phyloP scores from a whole-genome alignment of 768 basidiomycete species.

The Termitomyces sp. region DNA sequence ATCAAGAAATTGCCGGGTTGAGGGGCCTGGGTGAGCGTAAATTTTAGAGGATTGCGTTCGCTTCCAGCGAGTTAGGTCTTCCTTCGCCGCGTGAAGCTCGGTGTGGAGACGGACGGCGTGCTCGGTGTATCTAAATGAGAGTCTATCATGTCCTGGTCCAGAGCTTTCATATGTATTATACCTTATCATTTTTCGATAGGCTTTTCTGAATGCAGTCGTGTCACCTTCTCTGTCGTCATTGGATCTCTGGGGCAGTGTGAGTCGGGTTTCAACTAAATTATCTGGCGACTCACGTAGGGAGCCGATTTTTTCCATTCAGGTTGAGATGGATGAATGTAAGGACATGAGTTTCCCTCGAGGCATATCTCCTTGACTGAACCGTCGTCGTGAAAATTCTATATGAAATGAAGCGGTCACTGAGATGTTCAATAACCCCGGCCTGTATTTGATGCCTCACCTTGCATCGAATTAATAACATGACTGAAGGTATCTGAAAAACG shows the following conservation, averaged over 20 bases:
- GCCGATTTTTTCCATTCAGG: not conserved
- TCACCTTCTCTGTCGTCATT: not conserved
- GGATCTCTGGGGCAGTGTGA: not conserved
- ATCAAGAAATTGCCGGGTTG: conserved; percentile 5
- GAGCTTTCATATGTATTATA: not conserved
- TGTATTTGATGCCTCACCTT: not conserved
- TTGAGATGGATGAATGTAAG: not conserved
- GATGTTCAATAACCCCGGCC: not conserved
- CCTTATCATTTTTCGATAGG: conserved; percentile 6
- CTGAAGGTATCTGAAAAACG: not conserved
- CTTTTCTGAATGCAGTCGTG: not conserved
- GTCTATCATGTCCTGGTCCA: not conserved
- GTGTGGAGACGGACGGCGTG: conserved; percentile 9
- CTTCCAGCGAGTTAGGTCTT: conserved; percentile 9
- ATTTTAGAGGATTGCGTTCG: conserved; percentile 4
- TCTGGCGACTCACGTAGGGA: not conserved
- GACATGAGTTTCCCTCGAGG: not conserved
- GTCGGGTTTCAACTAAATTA: not conserved
- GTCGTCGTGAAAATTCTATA: not conserved
- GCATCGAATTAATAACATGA: not conserved
- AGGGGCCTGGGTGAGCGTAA: conserved; percentile 1
- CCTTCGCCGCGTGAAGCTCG: conserved; percentile 9
- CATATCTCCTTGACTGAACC: not conserved
- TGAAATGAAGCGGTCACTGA: not conserved
- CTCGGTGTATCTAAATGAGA: not conserved